Percentiles rank a stretch among this genome's conserved stretches.
These are phyloP conservation scores for Phytopythium delawarense DNA, from an alignment of 352 stramenopile species.

Conservation along the genomic window DNA sequence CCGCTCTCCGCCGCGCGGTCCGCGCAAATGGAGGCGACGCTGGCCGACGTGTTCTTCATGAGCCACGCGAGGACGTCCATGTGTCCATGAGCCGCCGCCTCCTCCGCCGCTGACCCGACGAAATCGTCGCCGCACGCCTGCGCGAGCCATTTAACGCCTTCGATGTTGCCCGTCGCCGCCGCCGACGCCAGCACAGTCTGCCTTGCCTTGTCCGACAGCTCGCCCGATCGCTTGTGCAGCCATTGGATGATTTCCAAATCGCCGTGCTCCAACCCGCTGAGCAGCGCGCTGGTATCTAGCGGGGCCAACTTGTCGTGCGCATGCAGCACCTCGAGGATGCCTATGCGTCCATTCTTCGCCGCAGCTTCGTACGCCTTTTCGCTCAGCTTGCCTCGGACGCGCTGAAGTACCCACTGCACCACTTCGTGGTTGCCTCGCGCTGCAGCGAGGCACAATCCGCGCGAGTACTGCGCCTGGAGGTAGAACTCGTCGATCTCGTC, in stretches of 20 bases:
- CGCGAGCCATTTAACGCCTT: slow-evolving; percentile 16
- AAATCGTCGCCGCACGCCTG: slow-evolving; percentile 13
- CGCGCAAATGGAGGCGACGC: slow-evolving; percentile 11
- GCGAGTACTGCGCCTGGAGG: slow-evolving; percentile 18
- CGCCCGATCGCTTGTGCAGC: slow-evolving; percentile 13
- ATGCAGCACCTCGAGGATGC: slow-evolving; percentile 19
- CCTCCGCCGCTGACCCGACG: slow-evolving; percentile 12
- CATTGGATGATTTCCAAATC: slow-evolving; percentile 12
- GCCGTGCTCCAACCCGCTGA: slow-evolving; percentile 12
- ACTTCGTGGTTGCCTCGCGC: slow-evolving; percentile 12
- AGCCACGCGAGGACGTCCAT: slow-evolving; percentile 16
- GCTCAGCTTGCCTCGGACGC: slow-evolving; percentile 11
- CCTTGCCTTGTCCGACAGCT: slow-evolving; percentile 11
- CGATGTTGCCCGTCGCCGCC: slow-evolving; percentile 12
- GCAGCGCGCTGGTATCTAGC: slow-evolving; percentile 11
- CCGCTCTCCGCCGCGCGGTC: slow-evolving; percentile 17
- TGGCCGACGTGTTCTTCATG: slow-evolving; percentile 9
- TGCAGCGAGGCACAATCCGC: slow-evolving; percentile 15
- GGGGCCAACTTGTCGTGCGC: slow-evolving; percentile 14
- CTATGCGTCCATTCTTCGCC: slow-evolving; percentile 10
- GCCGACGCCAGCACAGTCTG: slow-evolving; percentile 12
- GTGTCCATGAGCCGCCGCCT: slow-evolving; percentile 18
- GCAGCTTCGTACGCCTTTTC: slow-evolving; percentile 21
- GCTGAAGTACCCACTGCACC: slow-evolving; percentile 16
- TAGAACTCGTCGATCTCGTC: slow-evolving; percentile 28